Evolutionary conservation across 257 asterid genomes (phyloP), one percentile per base, ranked within the genome.

Genomic region (Mentha longifolia): DNA sequence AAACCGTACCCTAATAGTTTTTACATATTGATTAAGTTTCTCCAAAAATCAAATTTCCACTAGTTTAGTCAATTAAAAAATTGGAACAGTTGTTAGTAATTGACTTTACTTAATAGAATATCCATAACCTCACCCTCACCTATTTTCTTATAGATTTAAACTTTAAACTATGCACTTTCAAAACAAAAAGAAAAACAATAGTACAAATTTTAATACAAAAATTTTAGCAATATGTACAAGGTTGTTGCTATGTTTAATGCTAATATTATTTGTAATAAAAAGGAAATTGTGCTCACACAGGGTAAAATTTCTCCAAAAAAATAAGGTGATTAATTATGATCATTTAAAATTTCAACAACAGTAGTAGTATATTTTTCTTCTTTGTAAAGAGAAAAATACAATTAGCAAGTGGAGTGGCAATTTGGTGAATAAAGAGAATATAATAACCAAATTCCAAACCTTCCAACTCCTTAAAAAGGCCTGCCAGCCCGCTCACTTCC

Each of bases 401-500:
- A 71, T 4, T 43, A 59, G 7, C 16, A 57, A 70, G 41, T 50
- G 25, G 74, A 66, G 65, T 73, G 89, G 78, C 83, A 80, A 16
- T 49, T 68, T 58, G 30, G 87, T 79, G 51, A 83, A 74, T 83
- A 51, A 0, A 0, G 19, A 52, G 71, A 76, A 65, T 13, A 65
- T 57, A 9, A 65, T 74, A 15, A 50, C 76, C 77, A 70, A 37
- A 35, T 56, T 39, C 4, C n/a, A 35, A 47, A 56, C 0, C 55
- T 11, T 0, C 28, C 69, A 65, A n/a, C 68, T 77, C 75, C 68
- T 77, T 79, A 81, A 78, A 74, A 33, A 15, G 67, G 71, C 37
- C 63, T 31, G 77, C 71, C 76, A 54, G 62, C 80, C 74, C 79
- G 62, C 77, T 75, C 72, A 52, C 42, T 73, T 70, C 19, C 54